Base-by-base conservation (phyloP, 768 basidiomycete species). In the Pleurotus tuoliensis region DNA sequence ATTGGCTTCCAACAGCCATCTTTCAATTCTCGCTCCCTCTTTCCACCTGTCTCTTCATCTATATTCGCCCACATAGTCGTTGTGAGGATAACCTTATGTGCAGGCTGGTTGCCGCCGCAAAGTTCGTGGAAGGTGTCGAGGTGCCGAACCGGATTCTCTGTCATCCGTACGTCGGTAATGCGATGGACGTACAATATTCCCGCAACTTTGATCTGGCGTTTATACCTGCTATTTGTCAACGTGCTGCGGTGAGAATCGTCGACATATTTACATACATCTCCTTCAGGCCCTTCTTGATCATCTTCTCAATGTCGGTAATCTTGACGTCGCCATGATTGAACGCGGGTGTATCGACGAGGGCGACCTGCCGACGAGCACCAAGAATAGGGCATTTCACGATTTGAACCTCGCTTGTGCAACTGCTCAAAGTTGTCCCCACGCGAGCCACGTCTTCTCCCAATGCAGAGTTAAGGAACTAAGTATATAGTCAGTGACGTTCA, bases 151-250 rank as follows among this genome's bases (percentile, higher is more conserved):
- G 71, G 63, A 1, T 69, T 61, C 16, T 70, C 76, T 0, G 63
- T 64, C 67, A 76, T 68, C 1, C 73, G 66, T 49, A 70, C 69
- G 43, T 75, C 73, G 6, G 72, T 64, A 39, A 77, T 77, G 13
- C 71, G 67, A 56, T 77, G 76, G 12, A 76, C 56, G 56, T 75
- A 77, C 16, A 77, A 15, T 24, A 77, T 66, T 1, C 68, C 73
- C 7, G 69, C 60, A 1, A 77, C 65, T 47, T 64, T 66, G 39
- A 63, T 58, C 0, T 59, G 53, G 5, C 58, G 47, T 54, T 62
- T 56, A 47, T 70, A 69, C 43, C 72, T 71, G 25, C 40, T 12
- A 0, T 11, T 22, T 5, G 13, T 11, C 18, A 27, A 41, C 8
- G 44, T 4, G 11, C 8, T 15, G 12, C 4, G 11, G 37, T 16